A percentile compares a stretch with the other conserved stretches of the same genome.
Evolutionary conservation across 495 filamentous ascomycete genomes (phyloP).

Genomic region (Sphaerosporella brunnea): DNA sequence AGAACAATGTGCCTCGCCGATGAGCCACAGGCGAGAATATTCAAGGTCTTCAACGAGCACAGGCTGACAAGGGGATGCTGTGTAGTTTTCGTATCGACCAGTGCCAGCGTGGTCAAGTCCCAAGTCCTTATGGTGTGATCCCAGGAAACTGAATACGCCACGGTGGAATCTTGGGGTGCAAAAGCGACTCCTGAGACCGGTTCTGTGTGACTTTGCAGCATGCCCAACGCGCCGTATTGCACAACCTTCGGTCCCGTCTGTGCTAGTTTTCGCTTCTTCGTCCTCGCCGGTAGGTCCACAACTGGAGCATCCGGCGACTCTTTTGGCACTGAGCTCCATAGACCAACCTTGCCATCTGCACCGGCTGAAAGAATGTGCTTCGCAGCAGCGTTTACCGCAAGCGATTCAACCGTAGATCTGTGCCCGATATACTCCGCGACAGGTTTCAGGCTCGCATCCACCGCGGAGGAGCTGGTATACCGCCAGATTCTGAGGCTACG

Average conservation of each 20-base stretch:
- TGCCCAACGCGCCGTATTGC: constrained; percentile 59
- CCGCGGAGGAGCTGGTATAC: constrained; percentile 49
- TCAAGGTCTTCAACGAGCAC: constrained; percentile 42
- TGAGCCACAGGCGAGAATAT: constrained; percentile 68
- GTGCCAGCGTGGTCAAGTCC: constrained; percentile 60
- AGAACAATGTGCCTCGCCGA: constrained; percentile 75
- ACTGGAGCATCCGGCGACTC: constrained; percentile 53
- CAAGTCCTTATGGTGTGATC: constrained; percentile 82
- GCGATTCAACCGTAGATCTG: constrained; percentile 48
- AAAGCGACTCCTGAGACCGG: constrained; percentile 63
- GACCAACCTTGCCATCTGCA: constrained; percentile 55
- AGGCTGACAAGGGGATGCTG: constrained; percentile 66
- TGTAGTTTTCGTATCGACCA: constrained; percentile 63
- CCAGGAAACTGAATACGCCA: constrained; percentile 74
- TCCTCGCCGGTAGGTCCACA: constrained; percentile 43
- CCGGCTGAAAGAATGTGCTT: constrained; percentile 69
- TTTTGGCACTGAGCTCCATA: constrained; percentile 66
- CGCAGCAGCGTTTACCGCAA: constrained; percentile 59
- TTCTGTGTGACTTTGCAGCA: constrained; percentile 52
- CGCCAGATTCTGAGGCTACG: constrained; percentile 74
- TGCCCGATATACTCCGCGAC: constrained; percentile 78
- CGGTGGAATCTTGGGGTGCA: constrained; percentile 62
- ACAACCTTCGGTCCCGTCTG: constrained; percentile 26
- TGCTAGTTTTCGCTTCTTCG: constrained; percentile 59
- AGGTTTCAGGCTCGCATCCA: constrained; percentile 36